Evolutionary conservation across 805 yeast genomes (phyloP), one percentile per base, ranked within the genome.

Genomic region (Candida jianshihensis): DNA sequence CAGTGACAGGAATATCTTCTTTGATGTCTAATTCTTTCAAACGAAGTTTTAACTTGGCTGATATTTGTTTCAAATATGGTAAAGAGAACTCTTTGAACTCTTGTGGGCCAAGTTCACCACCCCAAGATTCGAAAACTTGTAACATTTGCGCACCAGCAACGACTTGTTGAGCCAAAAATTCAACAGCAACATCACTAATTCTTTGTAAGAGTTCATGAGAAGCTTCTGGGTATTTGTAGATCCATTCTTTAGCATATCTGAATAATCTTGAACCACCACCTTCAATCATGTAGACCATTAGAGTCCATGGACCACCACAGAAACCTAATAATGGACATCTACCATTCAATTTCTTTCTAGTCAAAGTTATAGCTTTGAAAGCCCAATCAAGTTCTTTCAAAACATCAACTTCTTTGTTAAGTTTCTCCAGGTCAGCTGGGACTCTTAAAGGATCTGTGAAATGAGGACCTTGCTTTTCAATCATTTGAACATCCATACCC

Each of bases 261-360:
- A 85, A 92, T 70, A 90, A 70, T 56, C 84, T 84, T 6, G 96
- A 80, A 14, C 97, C 96, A 47, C 95, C 96, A 35, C 98, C 98
- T 63, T 92, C 98, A 41, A 88, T 78, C 96, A 92, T 92, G 64
- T 92, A 92, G 26, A 89, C 96, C 66, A 92, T 70, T 41, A 92
- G 65, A 11, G 98, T 92, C 96, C 97, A 92, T 38, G 98, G 98
- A 8, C 95, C 96, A 37, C 98, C 98, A 48, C 88, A 84, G 63
- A 92, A 92, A 4, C 98, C 98, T 35, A 92, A 70, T 43, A 92
- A 66, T 20, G 98, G 98, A 11, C 89, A 97, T 52, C 95, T 74
- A 34, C 98, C 98, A 29, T 78, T 63, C 41, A 92, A 71, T 53
- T 84, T 86, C 44, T 69, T 69, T 60, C 98, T 74, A n/a, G 98